Percentiles rank a stretch among this genome's conserved stretches.
These are phyloP conservation scores for Pugionium cornutum DNA, from an alignment of 345 rosid genomes.

Conservation along the genomic window DNA sequence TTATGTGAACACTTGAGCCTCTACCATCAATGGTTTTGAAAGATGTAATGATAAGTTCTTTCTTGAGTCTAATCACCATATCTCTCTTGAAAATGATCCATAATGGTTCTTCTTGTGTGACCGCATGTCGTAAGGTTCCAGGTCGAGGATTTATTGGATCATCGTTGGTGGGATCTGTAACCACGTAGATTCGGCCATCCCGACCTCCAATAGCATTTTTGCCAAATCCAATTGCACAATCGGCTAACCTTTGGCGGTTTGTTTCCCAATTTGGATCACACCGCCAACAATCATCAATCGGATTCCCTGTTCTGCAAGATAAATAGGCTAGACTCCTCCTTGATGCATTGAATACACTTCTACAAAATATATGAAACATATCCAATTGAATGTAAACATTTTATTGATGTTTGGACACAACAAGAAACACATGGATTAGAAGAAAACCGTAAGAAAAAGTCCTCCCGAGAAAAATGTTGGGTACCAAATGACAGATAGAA, in stretches of 20 bases:
- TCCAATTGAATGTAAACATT: too few relatives aligned
- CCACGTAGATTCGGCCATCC: constrained; percentile 61
- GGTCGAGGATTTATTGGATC: constrained; percentile 63
- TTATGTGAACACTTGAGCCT: constrained; percentile 75
- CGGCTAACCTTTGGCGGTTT: constrained; percentile 63
- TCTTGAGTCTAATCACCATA: constrained; percentile 63
- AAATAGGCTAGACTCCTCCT: constrained; percentile 67
- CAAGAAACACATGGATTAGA: too few relatives aligned
- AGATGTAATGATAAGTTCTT: constrained; percentile 69
- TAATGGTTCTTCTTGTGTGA: constrained; percentile 69
- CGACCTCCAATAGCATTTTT: constrained; percentile 70
- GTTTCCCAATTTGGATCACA: constrained; percentile 74
- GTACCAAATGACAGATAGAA: too few relatives aligned
- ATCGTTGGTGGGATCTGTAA: constrained; percentile 58
- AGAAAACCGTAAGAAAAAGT: too few relatives aligned
- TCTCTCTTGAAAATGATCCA: constrained; percentile 80
- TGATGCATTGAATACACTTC: constrained; percentile 65
- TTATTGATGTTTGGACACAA: too few relatives aligned
- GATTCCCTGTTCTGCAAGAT: constrained; percentile 67
- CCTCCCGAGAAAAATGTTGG: too few relatives aligned
- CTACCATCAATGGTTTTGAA: constrained; percentile 79
- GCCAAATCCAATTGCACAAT: constrained; percentile 80
- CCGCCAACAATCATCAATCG: constrained; percentile 83
- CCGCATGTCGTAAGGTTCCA: constrained; percentile 69
- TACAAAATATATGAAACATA: constrained; percentile 8